These are phyloP conservation scores for Auricularia cornea DNA, from an alignment of 768 basidiomycete species.

Conservation along the genomic window DNA sequence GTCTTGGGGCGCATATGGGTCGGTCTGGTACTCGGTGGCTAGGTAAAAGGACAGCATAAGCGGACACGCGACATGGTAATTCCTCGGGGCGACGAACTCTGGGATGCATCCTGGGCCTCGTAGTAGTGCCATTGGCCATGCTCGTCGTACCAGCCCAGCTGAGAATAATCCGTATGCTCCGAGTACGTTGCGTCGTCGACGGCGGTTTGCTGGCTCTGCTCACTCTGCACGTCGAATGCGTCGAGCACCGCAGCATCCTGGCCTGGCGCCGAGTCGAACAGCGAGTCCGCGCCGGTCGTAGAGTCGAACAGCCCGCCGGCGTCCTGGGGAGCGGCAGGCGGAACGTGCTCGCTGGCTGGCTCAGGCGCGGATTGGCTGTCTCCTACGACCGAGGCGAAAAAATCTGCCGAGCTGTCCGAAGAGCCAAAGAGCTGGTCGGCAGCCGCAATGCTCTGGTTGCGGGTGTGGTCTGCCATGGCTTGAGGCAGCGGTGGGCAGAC, in stretches of 20 bases:
- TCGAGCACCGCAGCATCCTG: constrained; percentile 8
- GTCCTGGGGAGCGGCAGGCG: not conserved
- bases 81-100: not conserved
- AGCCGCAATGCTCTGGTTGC: constrained; percentile 40
- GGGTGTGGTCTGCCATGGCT: not conserved
- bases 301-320: not conserved
- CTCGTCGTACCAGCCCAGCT: constrained; percentile 26
- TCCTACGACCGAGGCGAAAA: constrained; percentile 35
- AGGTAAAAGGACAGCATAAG: not conserved
- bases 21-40: not conserved
- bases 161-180: constrained; percentile 15
- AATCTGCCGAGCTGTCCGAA: constrained; percentile 50
- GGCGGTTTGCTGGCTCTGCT: constrained; percentile 11
- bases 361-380: not conserved
- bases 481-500: not conserved
- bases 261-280: not conserved
- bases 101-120: constrained; percentile 11
- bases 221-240: constrained; percentile 4
- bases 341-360: not conserved
- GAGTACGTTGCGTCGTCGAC: constrained; percentile 10
- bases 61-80: not conserved
- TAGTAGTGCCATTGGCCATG: constrained; percentile 19
- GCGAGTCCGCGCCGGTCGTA: not conserved
- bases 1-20: not conserved
- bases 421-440: constrained; percentile 75